Evolutionary conservation across 2,329 filamentous ascomycete genomes (phyloP).

Genomic region (Penicillium sp.): DNA sequence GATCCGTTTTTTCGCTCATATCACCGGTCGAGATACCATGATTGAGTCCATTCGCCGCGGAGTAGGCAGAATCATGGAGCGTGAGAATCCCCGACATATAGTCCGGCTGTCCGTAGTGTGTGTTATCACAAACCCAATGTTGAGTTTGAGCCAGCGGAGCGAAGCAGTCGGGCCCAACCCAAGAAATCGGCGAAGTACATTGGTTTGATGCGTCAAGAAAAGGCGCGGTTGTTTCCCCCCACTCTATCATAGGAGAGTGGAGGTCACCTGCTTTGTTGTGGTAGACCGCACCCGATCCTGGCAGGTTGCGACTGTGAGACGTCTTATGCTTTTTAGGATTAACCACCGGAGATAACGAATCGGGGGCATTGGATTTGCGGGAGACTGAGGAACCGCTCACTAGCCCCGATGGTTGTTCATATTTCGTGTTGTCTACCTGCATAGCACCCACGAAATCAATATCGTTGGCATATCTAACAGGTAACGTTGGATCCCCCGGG

Average conservation of each 20-base stretch:
- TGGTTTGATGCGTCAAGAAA: not conserved
- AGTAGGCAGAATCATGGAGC: not conserved
- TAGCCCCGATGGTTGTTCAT: not conserved
- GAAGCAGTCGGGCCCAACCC: not conserved
- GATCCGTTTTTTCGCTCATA: not conserved
- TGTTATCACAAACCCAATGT: not conserved
- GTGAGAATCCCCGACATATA: not conserved
- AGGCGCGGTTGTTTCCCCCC: not conserved
- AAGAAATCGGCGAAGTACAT: not conserved
- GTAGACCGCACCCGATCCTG: not conserved
- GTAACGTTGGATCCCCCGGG: not conserved
- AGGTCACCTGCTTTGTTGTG: not conserved
- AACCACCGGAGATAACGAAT: not conserved
- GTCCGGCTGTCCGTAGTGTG: not conserved
- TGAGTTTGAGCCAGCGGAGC: not conserved
- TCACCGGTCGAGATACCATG: not conserved
- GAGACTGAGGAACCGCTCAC: not conserved
- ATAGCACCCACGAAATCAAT: not conserved
- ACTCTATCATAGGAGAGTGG: conserved; percentile 1
- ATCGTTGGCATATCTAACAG: not conserved
- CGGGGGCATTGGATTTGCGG: not conserved
- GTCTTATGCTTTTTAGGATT: not conserved
- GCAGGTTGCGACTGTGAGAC: not conserved
- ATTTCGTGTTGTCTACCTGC: not conserved
- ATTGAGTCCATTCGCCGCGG: not conserved